Evolutionary conservation across 306 rosid genomes (phyloP).

Genomic region (Lathyrus sativus): DNA sequence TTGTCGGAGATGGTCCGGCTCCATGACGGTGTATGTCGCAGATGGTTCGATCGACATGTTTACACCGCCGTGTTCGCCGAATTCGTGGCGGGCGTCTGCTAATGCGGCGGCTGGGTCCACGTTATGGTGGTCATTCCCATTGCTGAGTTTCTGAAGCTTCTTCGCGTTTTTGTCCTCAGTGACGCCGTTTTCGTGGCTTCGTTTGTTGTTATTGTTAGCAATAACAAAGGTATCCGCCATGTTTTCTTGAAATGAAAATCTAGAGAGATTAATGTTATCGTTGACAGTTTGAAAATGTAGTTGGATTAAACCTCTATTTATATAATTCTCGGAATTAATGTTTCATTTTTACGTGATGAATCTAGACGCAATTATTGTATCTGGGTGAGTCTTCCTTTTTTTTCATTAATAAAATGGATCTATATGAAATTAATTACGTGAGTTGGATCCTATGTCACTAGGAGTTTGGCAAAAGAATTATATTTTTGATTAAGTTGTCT

Average conservation of each 20-base stretch:
- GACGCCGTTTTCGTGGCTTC: neutral
- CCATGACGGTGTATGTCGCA: conserved; percentile 97
- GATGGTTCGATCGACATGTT: conserved; percentile 99
- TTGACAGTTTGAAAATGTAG: neutral
- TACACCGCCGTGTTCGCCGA: conserved; percentile 96
- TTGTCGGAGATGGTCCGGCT: conserved; percentile 82
- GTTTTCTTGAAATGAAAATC: neutral
- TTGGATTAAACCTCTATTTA: neutral
- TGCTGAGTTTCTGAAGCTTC: neutral
- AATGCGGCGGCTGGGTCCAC: conserved; percentile 70
- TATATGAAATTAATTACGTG: too few species aligned
- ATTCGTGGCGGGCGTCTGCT: conserved; percentile 78
- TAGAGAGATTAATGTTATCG: neutral
- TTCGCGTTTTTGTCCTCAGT: conserved; percentile 40
- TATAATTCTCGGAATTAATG: neutral
- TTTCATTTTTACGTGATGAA: neutral
- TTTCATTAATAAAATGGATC: neutral
- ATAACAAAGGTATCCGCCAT: neutral
- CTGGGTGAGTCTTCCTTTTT: neutral
- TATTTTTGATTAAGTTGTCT: too few species aligned
- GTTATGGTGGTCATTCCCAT: neutral
- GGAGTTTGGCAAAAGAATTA: too few species aligned
- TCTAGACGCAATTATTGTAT: neutral
- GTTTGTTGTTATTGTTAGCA: neutral
- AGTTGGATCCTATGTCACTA: too few species aligned